Conservation (phyloP, 1,284 basidiomycete genomes). For the Polyporus tsugae region DNA sequence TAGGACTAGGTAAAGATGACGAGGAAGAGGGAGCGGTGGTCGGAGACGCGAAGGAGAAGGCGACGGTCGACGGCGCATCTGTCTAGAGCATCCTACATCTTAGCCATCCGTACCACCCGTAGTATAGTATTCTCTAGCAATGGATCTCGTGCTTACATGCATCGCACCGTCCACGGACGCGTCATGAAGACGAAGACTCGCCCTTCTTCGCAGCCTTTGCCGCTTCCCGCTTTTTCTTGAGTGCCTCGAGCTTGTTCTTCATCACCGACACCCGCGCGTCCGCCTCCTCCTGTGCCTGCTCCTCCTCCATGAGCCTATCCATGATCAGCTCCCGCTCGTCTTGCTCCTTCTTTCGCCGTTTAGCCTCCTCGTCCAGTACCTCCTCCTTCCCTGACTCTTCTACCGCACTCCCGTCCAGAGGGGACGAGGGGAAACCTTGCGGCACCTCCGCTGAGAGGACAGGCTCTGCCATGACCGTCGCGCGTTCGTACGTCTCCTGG, state of each 20-base stretch:
- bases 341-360: conserved; percentile 57
- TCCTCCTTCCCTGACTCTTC: conserved; percentile 41
- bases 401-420: conserved; percentile 34
- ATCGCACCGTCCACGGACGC: conserved; percentile 7
- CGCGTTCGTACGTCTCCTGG: conserved; percentile 65
- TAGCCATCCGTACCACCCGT: not conserved
- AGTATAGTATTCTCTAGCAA: conserved; percentile 1
- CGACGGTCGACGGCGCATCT: not conserved
- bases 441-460: conserved; percentile 55
- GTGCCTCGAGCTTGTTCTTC: conserved; percentile 68
- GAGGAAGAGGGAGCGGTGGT: conserved; percentile 6
- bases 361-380: conserved; percentile 55
- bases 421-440: conserved; percentile 60
- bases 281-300: conserved; percentile 84
- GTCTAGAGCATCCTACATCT: not conserved
- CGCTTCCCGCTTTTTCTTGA: conserved; percentile 63
- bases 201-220: conserved; percentile 42
- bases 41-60: not conserved
- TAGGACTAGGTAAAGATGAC: conserved; percentile 36
- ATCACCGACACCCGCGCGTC: conserved; percentile 74
- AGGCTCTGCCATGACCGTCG: conserved; percentile 76
- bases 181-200: not conserved
- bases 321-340: conserved; percentile 85
- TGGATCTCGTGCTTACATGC: conserved; percentile 8
- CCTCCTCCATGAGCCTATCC: conserved; percentile 82